phyloP scores from a whole-genome alignment of 2,329 filamentous ascomycete genomes.

The Penicillium vulpinum region DNA sequence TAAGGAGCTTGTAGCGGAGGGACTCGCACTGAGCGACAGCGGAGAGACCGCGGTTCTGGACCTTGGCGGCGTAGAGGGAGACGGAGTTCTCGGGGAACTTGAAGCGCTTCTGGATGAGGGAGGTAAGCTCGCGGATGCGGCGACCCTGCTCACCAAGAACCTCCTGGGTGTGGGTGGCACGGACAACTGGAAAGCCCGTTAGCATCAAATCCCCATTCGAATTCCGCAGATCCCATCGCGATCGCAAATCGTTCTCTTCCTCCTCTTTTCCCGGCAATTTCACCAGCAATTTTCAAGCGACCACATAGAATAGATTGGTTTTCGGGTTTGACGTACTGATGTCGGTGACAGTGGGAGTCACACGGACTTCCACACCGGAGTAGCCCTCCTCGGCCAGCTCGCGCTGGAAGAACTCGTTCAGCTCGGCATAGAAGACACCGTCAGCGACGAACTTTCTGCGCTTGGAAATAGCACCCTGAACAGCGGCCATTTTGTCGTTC shows the following conservation, averaged over 20 bases:
- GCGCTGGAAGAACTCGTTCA: conserved; percentile 99
- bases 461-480: conserved; percentile 55
- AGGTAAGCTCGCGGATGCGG: conserved; percentile 99
- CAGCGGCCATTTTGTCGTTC: conserved; percentile 51
- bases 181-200: conserved; percentile 67
- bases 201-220: conserved; percentile 25
- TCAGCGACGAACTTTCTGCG: conserved; percentile 80
- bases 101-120: conserved; percentile 99
- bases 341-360: conserved; percentile 99
- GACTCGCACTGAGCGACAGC: conserved; percentile 99
- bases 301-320: conserved; percentile 14
- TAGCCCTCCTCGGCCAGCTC: conserved; percentile 99
- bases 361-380: conserved; percentile 99
- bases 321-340: conserved; percentile 64
- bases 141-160: conserved; percentile 99
- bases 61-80: conserved; percentile 99
- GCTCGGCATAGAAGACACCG: conserved; percentile 99
- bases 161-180: conserved; percentile 99
- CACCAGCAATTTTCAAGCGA: conserved; percentile 13
- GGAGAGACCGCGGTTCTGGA: conserved; percentile 99
- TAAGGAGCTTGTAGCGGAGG: conserved; percentile 99
- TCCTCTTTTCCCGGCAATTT: conserved; percentile 13
- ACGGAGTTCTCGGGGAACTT: conserved; percentile 99
- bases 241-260: conserved; percentile 1
- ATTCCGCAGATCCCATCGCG: conserved; percentile 5